phyloP scores from a whole-genome alignment of 2,329 filamentous ascomycete genomes.

The Xylaria arbuscula region DNA sequence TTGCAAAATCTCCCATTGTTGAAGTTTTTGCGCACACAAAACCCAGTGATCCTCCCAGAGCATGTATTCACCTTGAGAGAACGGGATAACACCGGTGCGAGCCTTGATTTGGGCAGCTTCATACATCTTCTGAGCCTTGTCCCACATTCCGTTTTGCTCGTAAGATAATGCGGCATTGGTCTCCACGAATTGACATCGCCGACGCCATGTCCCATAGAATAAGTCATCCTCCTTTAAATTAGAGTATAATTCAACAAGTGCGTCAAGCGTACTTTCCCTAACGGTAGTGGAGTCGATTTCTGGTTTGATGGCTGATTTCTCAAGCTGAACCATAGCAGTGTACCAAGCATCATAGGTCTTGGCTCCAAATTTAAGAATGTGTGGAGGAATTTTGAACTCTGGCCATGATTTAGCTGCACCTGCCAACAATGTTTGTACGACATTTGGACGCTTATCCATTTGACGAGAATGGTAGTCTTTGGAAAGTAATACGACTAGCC shows the following conservation, averaged over 20 bases:
- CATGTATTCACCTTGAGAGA: conserved; percentile 97
- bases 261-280: conserved; percentile 94
- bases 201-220: conserved; percentile 97
- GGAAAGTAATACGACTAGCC: conserved; percentile 87
- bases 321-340: conserved; percentile 88
- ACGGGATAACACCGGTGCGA: conserved; percentile 92
- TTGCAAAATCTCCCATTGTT: conserved; percentile 98
- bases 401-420: conserved; percentile 87
- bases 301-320: conserved; percentile 87
- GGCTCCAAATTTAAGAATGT: conserved; percentile 94
- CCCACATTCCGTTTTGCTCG: conserved; percentile 99
- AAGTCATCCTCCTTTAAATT: conserved; percentile 93
- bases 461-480: conserved; percentile 97
- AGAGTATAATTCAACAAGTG: conserved; percentile 92
- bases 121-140: conserved; percentile 97
- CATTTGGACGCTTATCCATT: conserved; percentile 94
- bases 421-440: conserved; percentile 90
- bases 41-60: conserved; percentile 99
- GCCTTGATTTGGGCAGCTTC: conserved; percentile 98
- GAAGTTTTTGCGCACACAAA: conserved; percentile 94
- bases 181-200: conserved; percentile 95
- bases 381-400: conserved; percentile 90
- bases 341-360: conserved; percentile 98
- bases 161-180: conserved; percentile 97
- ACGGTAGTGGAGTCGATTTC: conserved; percentile 85